Base-by-base conservation (phyloP, 257 asterid genomes). In the Plectranthus barbatus region DNA sequence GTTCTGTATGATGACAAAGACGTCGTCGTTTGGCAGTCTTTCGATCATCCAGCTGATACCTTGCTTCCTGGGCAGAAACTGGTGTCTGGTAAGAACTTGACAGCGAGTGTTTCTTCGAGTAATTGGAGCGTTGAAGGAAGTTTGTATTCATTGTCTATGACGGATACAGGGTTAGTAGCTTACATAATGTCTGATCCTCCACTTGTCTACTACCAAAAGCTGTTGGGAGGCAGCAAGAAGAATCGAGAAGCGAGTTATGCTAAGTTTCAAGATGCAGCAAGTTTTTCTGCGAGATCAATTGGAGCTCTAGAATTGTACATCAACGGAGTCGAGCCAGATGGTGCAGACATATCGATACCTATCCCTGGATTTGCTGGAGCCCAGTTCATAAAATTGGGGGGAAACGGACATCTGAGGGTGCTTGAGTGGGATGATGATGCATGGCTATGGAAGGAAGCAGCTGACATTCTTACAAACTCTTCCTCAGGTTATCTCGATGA, bases 331-430 rank as follows among this genome's bases (percentile, higher is more conserved):
- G 3, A 39, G 12, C 6, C 44, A 8, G 63, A 33, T 3, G 0
- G 8, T 53, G 69, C 73, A 0, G 68, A 62, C 69, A 0, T 7
- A 0, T 11, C 15, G 0, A 39, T 72, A 26, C 0, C 26, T 20
- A n/a, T 68, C n/a, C 71, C 64, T 51, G 10, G 0, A 40, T 70
- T 68, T 33, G 53, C 31, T 26, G 5, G 75, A 34, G 83, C 78
- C 4, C 88, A 76, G 24, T 79, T 69, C 48, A 62, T 79, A 69
- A 77, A 56, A 57, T 7, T 82, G 36, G 76, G 68, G 44, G 7
- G 70, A 4, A 81, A 79, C 64, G 83, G 85, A 5, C 85, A 77
- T 65, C 70, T 82, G 61, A 70, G 76, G 18, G 66, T 82, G 3
- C 67, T 66, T 24, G 81, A 72, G 51, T 79, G 81, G 79, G 42